phyloP scores from a whole-genome alignment of 2,329 filamentous ascomycete species.

The Helotiales sp. region DNA sequence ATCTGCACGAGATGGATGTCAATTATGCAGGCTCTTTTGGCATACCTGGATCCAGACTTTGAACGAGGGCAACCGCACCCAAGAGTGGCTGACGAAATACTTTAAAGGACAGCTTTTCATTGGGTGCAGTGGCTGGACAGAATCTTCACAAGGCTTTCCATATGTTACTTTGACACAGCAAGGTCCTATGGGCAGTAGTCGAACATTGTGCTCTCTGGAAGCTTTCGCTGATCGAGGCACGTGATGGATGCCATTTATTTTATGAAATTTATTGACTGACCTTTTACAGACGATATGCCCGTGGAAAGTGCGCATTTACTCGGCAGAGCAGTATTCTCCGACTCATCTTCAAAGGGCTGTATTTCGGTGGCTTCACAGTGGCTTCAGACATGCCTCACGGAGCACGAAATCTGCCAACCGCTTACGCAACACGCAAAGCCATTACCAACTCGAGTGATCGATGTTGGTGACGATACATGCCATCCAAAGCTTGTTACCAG shows the following conservation, averaged over 20 bases:
- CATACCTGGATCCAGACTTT: slow-evolving; percentile 15
- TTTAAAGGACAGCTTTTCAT: slow-evolving; percentile 19
- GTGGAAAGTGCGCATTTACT: slow-evolving; percentile 11
- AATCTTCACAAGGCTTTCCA: slow-evolving; percentile 18
- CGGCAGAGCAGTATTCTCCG: slow-evolving; percentile 14
- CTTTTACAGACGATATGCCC: slow-evolving; percentile 10
- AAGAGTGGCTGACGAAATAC: slow-evolving; percentile 16
- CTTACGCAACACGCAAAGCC: neutral
- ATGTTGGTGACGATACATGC: slow-evolving; percentile 14
- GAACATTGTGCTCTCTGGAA: slow-evolving; percentile 20
- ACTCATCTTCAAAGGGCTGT: slow-evolving; percentile 16
- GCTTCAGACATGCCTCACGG: slow-evolving; percentile 13
- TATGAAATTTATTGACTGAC: neutral
- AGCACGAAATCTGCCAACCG: slow-evolving; percentile 14
- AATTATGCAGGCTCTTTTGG: slow-evolving; percentile 18
- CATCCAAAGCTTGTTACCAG: slow-evolving; percentile 12
- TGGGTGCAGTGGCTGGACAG: slow-evolving; percentile 20
- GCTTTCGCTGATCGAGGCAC: slow-evolving; percentile 21
- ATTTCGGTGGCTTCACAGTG: slow-evolving; percentile 13
- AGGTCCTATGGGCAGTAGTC: neutral
- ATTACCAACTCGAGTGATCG: slow-evolving; percentile 18
- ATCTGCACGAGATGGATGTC: slow-evolving; percentile 15
- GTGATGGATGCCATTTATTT: neutral
- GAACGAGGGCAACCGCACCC: slow-evolving; percentile 11
- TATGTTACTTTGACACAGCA: slow-evolving; percentile 19